phyloP scores from a whole-genome alignment of 495 filamentous ascomycete genomes.

The Acidomyces sp. region DNA sequence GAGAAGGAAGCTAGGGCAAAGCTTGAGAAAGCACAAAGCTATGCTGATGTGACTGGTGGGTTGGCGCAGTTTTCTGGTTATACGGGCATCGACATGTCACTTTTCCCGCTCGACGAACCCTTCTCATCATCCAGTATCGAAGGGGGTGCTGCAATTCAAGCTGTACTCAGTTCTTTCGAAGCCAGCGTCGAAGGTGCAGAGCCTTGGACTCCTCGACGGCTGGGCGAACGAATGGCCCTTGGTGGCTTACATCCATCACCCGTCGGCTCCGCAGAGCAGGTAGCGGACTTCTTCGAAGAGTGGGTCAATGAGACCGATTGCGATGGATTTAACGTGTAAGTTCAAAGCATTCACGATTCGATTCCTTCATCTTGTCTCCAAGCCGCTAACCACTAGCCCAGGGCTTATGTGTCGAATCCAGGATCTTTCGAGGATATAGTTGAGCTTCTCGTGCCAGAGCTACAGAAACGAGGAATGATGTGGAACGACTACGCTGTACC shows the following conservation, averaged over 20 bases:
- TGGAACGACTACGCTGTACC: constrained; percentile 17
- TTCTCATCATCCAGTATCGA: not conserved
- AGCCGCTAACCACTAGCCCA: too few relatives aligned
- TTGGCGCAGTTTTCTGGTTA: constrained; percentile 49
- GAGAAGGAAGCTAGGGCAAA: constrained; percentile 42
- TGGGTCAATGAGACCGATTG: constrained; percentile 37
- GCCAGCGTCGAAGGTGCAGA: not conserved
- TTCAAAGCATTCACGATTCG: too few relatives aligned
- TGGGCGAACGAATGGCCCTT: constrained; percentile 46
- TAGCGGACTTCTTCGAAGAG: constrained; percentile 38
- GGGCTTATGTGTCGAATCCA: not conserved
- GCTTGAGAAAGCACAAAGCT: constrained; percentile 35
- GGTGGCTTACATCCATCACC: constrained; percentile 42
- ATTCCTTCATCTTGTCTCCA: too few relatives aligned
- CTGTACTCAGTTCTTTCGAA: not conserved
- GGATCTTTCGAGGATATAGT: not conserved
- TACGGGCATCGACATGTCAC: constrained; percentile 44
- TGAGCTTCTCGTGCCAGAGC: constrained; percentile 3
- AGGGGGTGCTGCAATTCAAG: constrained; percentile 29
- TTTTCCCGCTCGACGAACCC: constrained; percentile 25
- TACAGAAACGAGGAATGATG: constrained; percentile 40
- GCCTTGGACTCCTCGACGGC: constrained; percentile 52
- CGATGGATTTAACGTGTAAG: constrained; percentile 45
- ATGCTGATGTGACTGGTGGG: constrained; percentile 45
- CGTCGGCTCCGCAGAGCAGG: constrained; percentile 34